A percentile compares a stretch with the other conserved stretches of the same genome.
These are phyloP conservation scores for Boletus eberwhitei DNA, from an alignment of 768 basidiomycete genomes.

Conservation along the genomic window DNA sequence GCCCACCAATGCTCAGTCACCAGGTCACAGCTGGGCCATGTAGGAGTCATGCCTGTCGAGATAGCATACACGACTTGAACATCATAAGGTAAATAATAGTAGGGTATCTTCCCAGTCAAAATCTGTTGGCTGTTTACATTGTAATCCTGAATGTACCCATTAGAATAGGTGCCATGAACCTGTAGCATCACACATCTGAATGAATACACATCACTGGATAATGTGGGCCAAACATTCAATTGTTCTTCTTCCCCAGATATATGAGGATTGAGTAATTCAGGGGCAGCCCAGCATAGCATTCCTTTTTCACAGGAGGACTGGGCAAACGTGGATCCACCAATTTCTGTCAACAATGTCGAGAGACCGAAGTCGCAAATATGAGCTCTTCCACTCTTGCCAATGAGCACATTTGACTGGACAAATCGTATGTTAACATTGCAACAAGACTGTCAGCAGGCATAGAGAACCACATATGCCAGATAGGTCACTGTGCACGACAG, in stretches of 20 bases:
- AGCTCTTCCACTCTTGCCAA: not conserved
- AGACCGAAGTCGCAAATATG: conserved; percentile 6
- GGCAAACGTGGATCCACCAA: not conserved
- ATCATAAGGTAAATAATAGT: conserved; percentile 6
- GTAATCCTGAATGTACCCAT: not conserved
- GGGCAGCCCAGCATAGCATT: not conserved
- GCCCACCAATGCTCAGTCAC: conserved; percentile 6
- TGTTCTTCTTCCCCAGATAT: not conserved
- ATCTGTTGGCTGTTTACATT: not conserved
- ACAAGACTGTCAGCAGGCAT: not conserved
- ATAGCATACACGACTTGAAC: conserved; percentile 8
- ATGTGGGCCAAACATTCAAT: not conserved
- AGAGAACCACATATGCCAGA: not conserved
- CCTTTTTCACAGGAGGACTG: not conserved
- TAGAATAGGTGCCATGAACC: not conserved
- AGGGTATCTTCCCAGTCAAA: conserved; percentile 11
- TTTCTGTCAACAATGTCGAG: conserved; percentile 4
- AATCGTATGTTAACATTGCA: not conserved
- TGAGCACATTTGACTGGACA: conserved; percentile 6
- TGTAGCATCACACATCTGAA: not conserved
- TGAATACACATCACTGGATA: conserved; percentile 3
- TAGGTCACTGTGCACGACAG: conserved; percentile 10
- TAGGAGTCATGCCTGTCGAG: conserved; percentile 3
- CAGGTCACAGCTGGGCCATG: not conserved
- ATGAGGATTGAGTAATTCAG: not conserved